A percentile compares a stretch with the other conserved stretches of the same genome.
Evolutionary conservation across 257 asterid species (phyloP).

Genomic region (Knoxia roxburghii): DNA sequence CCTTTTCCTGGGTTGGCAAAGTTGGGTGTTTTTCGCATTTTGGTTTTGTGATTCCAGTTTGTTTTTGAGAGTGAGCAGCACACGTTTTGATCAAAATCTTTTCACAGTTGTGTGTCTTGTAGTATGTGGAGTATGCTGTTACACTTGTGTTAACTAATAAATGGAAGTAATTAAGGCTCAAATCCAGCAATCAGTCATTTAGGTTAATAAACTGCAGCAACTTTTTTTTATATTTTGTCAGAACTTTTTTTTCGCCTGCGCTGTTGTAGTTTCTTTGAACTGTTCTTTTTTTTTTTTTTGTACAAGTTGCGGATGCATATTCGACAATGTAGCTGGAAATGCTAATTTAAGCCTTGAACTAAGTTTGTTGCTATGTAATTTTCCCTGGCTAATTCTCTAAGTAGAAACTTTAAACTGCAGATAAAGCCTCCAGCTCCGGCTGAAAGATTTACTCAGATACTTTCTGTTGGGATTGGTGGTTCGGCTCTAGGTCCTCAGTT

Average conservation of each 20-base stretch:
- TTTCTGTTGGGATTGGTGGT: slow-evolving; percentile 97
- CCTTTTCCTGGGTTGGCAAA: neutral
- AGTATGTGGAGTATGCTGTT: neutral
- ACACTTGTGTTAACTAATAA: neutral
- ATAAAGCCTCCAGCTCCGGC: slow-evolving; percentile 60
- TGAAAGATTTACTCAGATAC: slow-evolving; percentile 73
- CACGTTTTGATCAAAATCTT: neutral
- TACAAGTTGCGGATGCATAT: neutral
- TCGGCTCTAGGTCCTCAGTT: slow-evolving; percentile 99
- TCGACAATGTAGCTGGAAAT: neutral
- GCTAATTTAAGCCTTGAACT: neutral
- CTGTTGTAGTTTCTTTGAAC: neutral
- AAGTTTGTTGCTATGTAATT: neutral
- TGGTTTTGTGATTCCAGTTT: no score
- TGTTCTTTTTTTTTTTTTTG: neutral
- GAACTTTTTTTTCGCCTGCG: neutral
- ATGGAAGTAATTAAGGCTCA: neutral
- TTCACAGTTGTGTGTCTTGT: neutral
- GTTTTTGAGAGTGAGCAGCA: no score
- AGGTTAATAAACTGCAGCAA: no score
- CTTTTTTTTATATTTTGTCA: neutral
- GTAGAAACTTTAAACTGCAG: slow-evolving; percentile 42
- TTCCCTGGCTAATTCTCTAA: slow-evolving; percentile 18
- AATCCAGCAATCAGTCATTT: neutral
- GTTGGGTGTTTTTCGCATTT: neutral